Evolutionary conservation across 306 rosid genomes (phyloP).

Genomic region (Hippophae tibetana): DNA sequence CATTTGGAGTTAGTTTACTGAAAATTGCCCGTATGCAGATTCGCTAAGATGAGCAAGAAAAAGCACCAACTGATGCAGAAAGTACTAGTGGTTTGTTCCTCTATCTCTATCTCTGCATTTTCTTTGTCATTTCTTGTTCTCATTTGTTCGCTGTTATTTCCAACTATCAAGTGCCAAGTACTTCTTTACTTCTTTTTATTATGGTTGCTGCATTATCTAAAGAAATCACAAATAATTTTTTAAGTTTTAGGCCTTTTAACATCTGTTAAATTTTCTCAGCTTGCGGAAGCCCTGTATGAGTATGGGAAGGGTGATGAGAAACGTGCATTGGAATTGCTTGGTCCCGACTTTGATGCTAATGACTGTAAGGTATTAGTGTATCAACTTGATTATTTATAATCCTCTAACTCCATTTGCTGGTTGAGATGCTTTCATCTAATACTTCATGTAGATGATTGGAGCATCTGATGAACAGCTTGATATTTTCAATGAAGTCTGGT

Average conservation of each 20-base stretch:
- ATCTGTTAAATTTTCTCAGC: constrained; percentile 28
- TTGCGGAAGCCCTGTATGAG: constrained; percentile 75
- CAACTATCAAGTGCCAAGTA: constrained; percentile 1
- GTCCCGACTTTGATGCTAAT: constrained; percentile 58
- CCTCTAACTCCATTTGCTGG: background rate
- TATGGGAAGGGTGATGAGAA: constrained; percentile 57
- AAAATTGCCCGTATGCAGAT: constrained; percentile 24
- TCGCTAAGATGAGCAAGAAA: constrained; percentile 45
- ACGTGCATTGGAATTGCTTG: constrained; percentile 56
- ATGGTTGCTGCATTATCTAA: background rate
- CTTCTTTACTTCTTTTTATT: background rate
- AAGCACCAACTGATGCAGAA: constrained; percentile 50
- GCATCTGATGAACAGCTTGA: constrained; percentile 88
- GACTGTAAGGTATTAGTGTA: constrained; percentile 49
- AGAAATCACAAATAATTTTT: constrained; percentile 2
- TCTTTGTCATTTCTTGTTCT: background rate
- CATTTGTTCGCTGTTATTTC: background rate
- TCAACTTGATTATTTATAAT: background rate
- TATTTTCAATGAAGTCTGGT: constrained; percentile 82
- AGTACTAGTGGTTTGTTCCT: constrained; percentile 50
- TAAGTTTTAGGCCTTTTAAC: background rate
- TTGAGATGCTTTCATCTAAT: background rate
- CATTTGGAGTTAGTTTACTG: constrained; percentile 6
- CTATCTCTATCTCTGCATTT: background rate
- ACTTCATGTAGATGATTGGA: constrained; percentile 49